Conservation (phyloP, 192 early-diverging fungal species). For the Entomortierella beljakovae region DNA sequence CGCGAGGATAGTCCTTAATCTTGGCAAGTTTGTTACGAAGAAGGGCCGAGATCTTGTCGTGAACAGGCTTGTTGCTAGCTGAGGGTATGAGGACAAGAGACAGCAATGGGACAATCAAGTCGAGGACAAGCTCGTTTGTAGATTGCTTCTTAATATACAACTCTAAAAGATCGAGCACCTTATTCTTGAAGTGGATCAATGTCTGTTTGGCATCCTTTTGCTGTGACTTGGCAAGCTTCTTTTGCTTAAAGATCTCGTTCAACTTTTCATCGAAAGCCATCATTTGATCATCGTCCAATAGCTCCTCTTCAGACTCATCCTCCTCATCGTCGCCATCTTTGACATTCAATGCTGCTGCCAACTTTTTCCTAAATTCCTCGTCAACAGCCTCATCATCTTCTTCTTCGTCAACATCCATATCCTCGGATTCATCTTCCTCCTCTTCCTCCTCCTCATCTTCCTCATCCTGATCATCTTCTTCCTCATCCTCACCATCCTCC, state of each 20-base stretch:
- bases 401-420: constrained; percentile 63
- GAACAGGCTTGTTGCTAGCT: constrained; percentile 71
- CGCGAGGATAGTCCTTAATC: constrained; percentile 70
- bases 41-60: constrained; percentile 74
- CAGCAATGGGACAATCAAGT: constrained; percentile 77
- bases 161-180: constrained; percentile 85
- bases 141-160: constrained; percentile 79
- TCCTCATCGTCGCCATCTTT: constrained; percentile 68
- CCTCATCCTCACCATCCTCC: constrained; percentile 65
- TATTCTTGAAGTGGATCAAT: constrained; percentile 91
- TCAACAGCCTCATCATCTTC: constrained; percentile 70
- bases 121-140: constrained; percentile 76
- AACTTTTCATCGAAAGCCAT: constrained; percentile 92
- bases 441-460: constrained; percentile 57
- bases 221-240: constrained; percentile 82
- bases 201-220: constrained; percentile 85
- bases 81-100: constrained; percentile 68
- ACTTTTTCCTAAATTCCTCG: constrained; percentile 80
- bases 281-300: constrained; percentile 89
- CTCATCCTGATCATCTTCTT: constrained; percentile 57
- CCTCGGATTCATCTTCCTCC: constrained; percentile 58
- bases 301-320: constrained; percentile 66
- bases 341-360: constrained; percentile 75
- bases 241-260: constrained; percentile 90
- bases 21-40: constrained; percentile 73